Percentiles rank a stretch among this genome's conserved stretches.
These are phyloP conservation scores for Hysterium pulicare DNA, from an alignment of 2,329 filamentous ascomycete genomes.

Conservation along the genomic window DNA sequence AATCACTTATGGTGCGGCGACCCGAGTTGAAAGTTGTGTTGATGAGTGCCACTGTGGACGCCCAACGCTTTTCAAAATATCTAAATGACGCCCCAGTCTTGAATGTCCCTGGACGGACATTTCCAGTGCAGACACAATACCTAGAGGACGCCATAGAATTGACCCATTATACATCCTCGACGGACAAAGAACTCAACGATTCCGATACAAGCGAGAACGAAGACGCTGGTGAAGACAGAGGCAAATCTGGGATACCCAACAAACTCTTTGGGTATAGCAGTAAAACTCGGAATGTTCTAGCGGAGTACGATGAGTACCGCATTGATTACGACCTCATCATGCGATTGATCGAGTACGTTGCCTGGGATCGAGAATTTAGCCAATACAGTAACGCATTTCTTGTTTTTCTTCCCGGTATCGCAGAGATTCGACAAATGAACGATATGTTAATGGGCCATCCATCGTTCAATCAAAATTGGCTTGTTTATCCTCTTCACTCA, in stretches of 20 bases:
- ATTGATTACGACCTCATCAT: slow-evolving; percentile 87
- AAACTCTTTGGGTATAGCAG: slow-evolving; percentile 70
- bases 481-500: slow-evolving; percentile 86
- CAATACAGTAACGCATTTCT: slow-evolving; percentile 84
- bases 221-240: slow-evolving; percentile 45
- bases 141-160: slow-evolving; percentile 90
- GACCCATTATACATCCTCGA: slow-evolving; percentile 62
- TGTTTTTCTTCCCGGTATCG: slow-evolving; percentile 93
- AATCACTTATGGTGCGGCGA: slow-evolving; percentile 71
- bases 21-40: slow-evolving; percentile 87
- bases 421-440: slow-evolving; percentile 84
- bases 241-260: slow-evolving; percentile 58
- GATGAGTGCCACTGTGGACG: slow-evolving; percentile 97
- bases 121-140: slow-evolving; percentile 82
- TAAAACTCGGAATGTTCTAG: slow-evolving; percentile 70
- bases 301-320: slow-evolving; percentile 82
- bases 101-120: slow-evolving; percentile 88
- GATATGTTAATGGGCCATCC: slow-evolving; percentile 77
- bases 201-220: slow-evolving; percentile 46
- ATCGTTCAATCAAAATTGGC: slow-evolving; percentile 73
- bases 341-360: slow-evolving; percentile 73
- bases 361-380: slow-evolving; percentile 62
- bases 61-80: slow-evolving; percentile 85
- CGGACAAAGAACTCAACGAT: slow-evolving; percentile 50
- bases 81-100: slow-evolving; percentile 81